phyloP scores from a whole-genome alignment of 202 grass and related monocot species.

The Setaria italica region DNA sequence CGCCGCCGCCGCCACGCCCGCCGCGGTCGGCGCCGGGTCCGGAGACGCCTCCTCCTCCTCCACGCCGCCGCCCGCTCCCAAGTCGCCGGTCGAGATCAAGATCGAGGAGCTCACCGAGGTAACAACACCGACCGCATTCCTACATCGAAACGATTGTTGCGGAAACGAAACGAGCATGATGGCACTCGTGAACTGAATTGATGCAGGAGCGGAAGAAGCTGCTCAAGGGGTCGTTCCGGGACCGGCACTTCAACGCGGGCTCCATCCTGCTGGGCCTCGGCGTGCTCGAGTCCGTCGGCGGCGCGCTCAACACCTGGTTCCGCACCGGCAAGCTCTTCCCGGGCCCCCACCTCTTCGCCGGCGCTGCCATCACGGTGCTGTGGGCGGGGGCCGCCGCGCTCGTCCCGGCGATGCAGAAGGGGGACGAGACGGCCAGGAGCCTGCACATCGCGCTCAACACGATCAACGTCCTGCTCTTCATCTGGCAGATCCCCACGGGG shows the following conservation, averaged over 20 bases:
- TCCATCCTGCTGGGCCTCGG: constrained; percentile 89
- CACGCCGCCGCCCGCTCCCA: constrained; percentile 32
- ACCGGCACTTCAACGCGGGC: constrained; percentile 90
- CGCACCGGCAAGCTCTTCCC: constrained; percentile 94
- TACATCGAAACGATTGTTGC: no score
- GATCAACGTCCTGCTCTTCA: constrained; percentile 85
- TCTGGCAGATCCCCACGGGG: constrained; percentile 95
- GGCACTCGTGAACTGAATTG: neutral
- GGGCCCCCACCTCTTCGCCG: constrained; percentile 88
- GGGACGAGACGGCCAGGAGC: constrained; percentile 77
- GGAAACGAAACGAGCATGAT: no score
- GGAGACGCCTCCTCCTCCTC: neutral
- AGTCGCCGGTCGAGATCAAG: constrained; percentile 64
- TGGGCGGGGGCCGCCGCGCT: constrained; percentile 82
- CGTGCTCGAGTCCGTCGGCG: constrained; percentile 76
- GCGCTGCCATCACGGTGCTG: constrained; percentile 81
- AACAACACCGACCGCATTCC: neutral
- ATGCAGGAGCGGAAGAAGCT: constrained; percentile 83
- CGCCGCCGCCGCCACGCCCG: constrained; percentile 35
- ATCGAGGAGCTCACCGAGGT: constrained; percentile 87
- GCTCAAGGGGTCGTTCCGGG: constrained; percentile 76
- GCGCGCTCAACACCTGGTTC: constrained; percentile 82
- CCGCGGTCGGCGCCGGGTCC: constrained; percentile 47
- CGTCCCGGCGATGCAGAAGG: constrained; percentile 97
- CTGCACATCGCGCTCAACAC: constrained; percentile 91